A percentile compares a stretch with the other conserved stretches of the same genome.
Evolutionary conservation across 2,329 filamentous ascomycete species (phyloP).

Genomic region (Plenodomus tracheiphilus): DNA sequence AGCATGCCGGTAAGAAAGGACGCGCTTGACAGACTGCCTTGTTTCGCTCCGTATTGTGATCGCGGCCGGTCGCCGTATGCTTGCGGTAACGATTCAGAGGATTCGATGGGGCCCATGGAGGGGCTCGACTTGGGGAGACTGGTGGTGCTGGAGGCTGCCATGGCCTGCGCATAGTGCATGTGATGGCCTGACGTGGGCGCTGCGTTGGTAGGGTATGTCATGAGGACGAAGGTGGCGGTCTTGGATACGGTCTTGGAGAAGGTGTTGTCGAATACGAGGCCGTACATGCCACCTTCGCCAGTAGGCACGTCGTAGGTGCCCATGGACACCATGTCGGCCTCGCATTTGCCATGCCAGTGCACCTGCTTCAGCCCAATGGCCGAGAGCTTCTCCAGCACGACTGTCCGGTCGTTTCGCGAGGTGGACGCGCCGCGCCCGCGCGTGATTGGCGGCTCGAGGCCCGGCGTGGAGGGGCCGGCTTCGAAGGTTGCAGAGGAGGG

Average conservation of each 20-base stretch:
- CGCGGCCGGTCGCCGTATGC: constrained; percentile 46
- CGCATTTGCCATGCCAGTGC: constrained; percentile 89
- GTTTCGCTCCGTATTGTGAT: constrained; percentile 37
- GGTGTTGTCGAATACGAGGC: constrained; percentile 96
- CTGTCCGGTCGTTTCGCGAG: constrained; percentile 70
- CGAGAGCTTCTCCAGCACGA: constrained; percentile 68
- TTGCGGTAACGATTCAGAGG: constrained; percentile 54
- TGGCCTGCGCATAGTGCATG: constrained; percentile 61
- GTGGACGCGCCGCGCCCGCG: constrained; percentile 58
- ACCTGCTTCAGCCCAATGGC: constrained; percentile 65
- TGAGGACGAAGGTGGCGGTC: constrained; percentile 88
- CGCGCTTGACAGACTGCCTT: constrained; percentile 21
- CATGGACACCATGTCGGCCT: constrained; percentile 92
- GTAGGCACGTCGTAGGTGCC: constrained; percentile 79
- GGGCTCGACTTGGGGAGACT: constrained; percentile 47
- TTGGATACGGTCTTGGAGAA: constrained; percentile 93
- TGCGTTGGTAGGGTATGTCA: constrained; percentile 86
- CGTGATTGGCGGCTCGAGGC: constrained; percentile 57
- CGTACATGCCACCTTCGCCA: constrained; percentile 88
- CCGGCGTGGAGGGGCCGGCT: constrained; percentile 39
- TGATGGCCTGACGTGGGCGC: constrained; percentile 75
- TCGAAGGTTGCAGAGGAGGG: constrained; percentile 37
- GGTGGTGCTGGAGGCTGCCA: constrained; percentile 52
- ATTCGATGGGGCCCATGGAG: constrained; percentile 49
- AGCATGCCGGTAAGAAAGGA: constrained; percentile 82